These are phyloP conservation scores for Colletotrichum sp. DNA, from an alignment of 2,329 filamentous ascomycete species.

Conservation along the genomic window DNA sequence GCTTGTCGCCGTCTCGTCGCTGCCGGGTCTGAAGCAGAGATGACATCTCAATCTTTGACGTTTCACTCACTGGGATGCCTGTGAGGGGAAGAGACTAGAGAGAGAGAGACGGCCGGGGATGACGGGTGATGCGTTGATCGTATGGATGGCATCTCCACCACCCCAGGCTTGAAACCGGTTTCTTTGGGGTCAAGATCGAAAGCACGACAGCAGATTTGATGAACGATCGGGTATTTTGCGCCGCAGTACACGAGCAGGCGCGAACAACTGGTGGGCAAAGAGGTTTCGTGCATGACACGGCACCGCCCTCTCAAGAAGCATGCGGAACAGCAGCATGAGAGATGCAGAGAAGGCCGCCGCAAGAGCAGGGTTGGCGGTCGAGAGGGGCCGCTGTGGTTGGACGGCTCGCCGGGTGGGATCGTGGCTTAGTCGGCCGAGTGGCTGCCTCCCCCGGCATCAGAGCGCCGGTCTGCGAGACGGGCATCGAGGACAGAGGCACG, in stretches of 20 bases:
- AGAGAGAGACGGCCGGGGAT: not conserved
- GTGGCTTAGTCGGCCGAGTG: conserved; percentile 18
- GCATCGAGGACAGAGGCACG: not conserved
- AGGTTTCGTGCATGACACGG: conserved; percentile 19
- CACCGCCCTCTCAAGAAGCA: conserved; percentile 9
- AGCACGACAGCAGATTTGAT: conserved; percentile 10
- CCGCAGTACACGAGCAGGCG: not conserved
- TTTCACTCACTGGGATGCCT: not conserved
- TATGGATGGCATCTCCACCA: not conserved
- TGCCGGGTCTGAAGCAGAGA: not conserved
- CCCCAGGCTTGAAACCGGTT: conserved; percentile 7
- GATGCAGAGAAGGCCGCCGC: not conserved
- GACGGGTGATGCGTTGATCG: conserved; percentile 6
- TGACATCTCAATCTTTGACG: not conserved
- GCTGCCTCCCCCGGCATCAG: conserved; percentile 4
- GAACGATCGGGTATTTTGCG: conserved; percentile 4
- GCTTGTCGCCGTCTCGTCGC: not conserved
- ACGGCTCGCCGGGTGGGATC: not conserved
- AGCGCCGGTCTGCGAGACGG: not conserved
- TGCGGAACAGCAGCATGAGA: not conserved
- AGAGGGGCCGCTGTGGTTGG: not conserved
- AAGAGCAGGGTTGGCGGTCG: not conserved
- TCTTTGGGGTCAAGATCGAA: not conserved
- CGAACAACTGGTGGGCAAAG: not conserved
- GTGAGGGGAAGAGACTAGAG: not conserved